Percentiles rank a stretch among this genome's conserved stretches.
Evolutionary conservation across 2,329 filamentous ascomycete genomes (phyloP).

Genomic region (Arthroderma sp.): DNA sequence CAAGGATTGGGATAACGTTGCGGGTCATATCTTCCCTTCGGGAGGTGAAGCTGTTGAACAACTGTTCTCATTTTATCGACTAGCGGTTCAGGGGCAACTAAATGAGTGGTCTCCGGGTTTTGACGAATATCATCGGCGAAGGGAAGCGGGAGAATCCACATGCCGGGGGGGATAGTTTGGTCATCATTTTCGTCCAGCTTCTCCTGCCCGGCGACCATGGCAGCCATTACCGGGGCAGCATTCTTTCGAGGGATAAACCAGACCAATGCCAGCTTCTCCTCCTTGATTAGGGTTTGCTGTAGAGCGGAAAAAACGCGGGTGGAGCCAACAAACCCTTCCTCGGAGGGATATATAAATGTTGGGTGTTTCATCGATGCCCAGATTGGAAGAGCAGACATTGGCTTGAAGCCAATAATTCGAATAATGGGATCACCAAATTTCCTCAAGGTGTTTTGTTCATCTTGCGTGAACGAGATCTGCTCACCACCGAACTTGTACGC

Average conservation of each 20-base stretch:
- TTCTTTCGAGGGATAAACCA: slow-evolving; percentile 83
- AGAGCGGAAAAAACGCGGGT: slow-evolving; percentile 85
- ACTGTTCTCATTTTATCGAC: slow-evolving; percentile 72
- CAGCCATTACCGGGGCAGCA: slow-evolving; percentile 64
- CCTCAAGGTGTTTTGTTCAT: slow-evolving; percentile 66
- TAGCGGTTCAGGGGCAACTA: slow-evolving; percentile 54
- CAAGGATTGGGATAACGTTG: slow-evolving; percentile 75
- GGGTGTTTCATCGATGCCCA: slow-evolving; percentile 82
- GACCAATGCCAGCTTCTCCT: slow-evolving; percentile 68
- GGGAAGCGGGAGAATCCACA: slow-evolving; percentile 81
- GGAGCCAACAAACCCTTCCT: slow-evolving; percentile 79
- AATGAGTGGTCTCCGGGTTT: slow-evolving; percentile 48
- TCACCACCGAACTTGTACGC: slow-evolving; percentile 94
- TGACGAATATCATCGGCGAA: slow-evolving; percentile 79
- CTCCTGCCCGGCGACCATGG: slow-evolving; percentile 63
- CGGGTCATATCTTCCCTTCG: slow-evolving; percentile 73
- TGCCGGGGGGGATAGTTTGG: slow-evolving; percentile 62
- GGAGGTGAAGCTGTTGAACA: slow-evolving; percentile 75
- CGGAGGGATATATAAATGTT: slow-evolving; percentile 86
- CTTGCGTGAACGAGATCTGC: slow-evolving; percentile 69
- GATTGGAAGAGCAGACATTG: slow-evolving; percentile 55
- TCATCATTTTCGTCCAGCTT: slow-evolving; percentile 51
- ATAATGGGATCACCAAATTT: slow-evolving; percentile 73
- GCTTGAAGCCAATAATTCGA: slow-evolving; percentile 88
- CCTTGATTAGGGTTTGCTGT: slow-evolving; percentile 69